These are phyloP conservation scores for Phytophthora fragariaefolia DNA, from an alignment of 352 stramenopile species.

Conservation along the genomic window DNA sequence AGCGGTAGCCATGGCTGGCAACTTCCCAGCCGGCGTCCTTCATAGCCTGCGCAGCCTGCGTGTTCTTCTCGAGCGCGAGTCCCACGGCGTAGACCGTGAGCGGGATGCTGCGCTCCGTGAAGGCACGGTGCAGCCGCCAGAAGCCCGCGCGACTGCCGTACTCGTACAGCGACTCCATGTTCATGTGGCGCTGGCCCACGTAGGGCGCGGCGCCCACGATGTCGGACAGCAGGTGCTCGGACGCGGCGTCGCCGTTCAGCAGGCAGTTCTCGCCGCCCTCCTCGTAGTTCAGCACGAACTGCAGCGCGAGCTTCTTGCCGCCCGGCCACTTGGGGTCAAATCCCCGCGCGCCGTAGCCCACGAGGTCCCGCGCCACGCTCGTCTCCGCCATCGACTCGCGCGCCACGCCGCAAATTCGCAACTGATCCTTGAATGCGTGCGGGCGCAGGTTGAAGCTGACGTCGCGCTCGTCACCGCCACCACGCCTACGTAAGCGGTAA, in stretches of 20 bases:
- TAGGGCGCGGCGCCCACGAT: slow-evolving; percentile 89
- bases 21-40: slow-evolving; percentile 94
- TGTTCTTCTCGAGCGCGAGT: slow-evolving; percentile 96
- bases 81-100: slow-evolving; percentile 95
- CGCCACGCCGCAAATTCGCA: slow-evolving; percentile 8
- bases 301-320: slow-evolving; percentile 87
- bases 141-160: slow-evolving; percentile 95
- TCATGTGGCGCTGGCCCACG: slow-evolving; percentile 81
- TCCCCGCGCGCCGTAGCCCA: slow-evolving; percentile 86
- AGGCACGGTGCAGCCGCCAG: slow-evolving; percentile 93
- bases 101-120: slow-evolving; percentile 89
- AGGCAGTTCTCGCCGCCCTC: slow-evolving; percentile 95
- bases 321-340: slow-evolving; percentile 85
- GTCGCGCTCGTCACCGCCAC: neutral
- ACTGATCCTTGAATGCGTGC: slow-evolving; percentile 11
- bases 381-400: slow-evolving; percentile 5
- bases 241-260: slow-evolving; percentile 89
- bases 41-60: slow-evolving; percentile 89
- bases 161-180: slow-evolving; percentile 97
- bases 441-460: slow-evolving; percentile 10
- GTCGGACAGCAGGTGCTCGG: slow-evolving; percentile 93
- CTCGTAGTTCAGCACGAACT: slow-evolving; percentile 98
- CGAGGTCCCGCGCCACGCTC: slow-evolving; percentile 65
- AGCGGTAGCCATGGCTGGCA: slow-evolving; percentile 94
- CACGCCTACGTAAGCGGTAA: too few species aligned